Percentiles rank a stretch among this genome's conserved stretches.
Conservation (phyloP, 305 asterid genomes). For the Lippia alba region DNA sequence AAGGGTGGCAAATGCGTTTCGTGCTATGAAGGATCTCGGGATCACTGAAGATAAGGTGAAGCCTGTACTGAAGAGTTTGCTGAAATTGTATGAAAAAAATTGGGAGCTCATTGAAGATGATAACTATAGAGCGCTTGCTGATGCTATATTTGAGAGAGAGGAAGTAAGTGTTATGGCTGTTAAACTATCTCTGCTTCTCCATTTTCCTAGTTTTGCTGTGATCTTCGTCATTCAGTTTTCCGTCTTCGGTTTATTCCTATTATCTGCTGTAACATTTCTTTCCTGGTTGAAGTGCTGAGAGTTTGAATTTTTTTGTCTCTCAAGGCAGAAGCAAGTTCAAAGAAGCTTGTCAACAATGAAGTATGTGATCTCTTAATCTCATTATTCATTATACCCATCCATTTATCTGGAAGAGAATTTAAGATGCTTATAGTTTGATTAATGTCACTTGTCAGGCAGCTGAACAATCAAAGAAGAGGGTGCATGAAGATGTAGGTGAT, state of each 20-base stretch:
- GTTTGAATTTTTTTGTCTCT: conserved; percentile 28
- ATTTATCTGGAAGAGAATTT: conserved; percentile 35
- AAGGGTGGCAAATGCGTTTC: conserved; percentile 62
- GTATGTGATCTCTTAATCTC: conserved; percentile 41
- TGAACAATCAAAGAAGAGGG: conserved; percentile 46
- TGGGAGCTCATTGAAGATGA: conserved; percentile 86
- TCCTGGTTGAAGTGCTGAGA: conserved; percentile 27
- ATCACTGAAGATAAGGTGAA: conserved; percentile 61
- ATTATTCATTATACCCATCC: background rate
- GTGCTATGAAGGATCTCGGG: conserved; percentile 73
- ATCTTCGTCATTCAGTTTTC: background rate
- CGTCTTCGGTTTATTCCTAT: background rate
- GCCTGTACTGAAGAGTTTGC: conserved; percentile 66
- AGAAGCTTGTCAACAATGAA: conserved; percentile 40
- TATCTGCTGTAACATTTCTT: conserved; percentile 11
- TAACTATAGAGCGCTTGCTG: conserved; percentile 70
- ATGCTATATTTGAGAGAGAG: conserved; percentile 76
- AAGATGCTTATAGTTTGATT: conserved; percentile 33
- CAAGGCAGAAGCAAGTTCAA: conserved; percentile 50
- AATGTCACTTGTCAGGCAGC: conserved; percentile 46
- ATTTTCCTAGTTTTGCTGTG: conserved; percentile 7
- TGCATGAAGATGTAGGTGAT: conserved; percentile 55
- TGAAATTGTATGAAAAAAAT: conserved; percentile 70
- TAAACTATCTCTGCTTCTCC: conserved; percentile 5
- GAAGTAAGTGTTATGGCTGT: conserved; percentile 52